Base-by-base conservation (phyloP, 2,329 filamentous ascomycete genomes). In the Rosellinia necatrix region DNA sequence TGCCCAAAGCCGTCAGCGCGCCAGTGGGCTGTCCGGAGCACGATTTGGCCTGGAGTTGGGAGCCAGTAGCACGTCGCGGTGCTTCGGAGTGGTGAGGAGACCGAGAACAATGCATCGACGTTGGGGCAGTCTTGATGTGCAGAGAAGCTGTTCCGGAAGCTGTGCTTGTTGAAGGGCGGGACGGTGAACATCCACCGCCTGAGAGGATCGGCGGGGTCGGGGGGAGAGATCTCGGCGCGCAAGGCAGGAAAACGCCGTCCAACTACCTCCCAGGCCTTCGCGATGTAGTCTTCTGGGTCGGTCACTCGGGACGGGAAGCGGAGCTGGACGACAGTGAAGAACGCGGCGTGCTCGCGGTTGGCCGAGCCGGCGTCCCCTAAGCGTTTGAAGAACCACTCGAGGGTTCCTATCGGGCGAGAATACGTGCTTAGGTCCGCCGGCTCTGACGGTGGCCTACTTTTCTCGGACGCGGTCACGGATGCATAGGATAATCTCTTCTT, bases 291-390 rank as follows among this genome's bases (percentile, higher is more conserved):
- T n/a, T 38, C 47, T 17, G 54, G 42, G 4, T 57, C 49, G 7
- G 59, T 51, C 8, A 70, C 60, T 24, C 58, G 65, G 21, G 46
- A 29, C 15, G 51, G 60, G 38, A 63, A 58, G 25, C 6, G 15
- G 19, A 64, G 34, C 3, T 49, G 35, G 1, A 64, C 21, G 6
- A 61, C 62, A 0, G 59, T 49, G n/a, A 63, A 64, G 27, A 71
- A 59, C 5, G 64, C 57, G 67, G 70, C 71, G 51, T 72, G 66
- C 49, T 72, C 69, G 15, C 68, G 63, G 22, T 63, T 59, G 5
- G 68, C 34, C 3, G 62, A 40, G 7, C 58, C 62, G 10, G 37
- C 38, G 17, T 70, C 66, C 9, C 60, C 64, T 15, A 70, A 32
- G 6, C 66, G 44, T 46, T 68, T 70, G 54, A 70, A 67, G 32